Evolutionary conservation across 352 stramenopile genomes (phyloP), one percentile per base, ranked within the genome.

Genomic region (Globisporangium sylvaticum): DNA sequence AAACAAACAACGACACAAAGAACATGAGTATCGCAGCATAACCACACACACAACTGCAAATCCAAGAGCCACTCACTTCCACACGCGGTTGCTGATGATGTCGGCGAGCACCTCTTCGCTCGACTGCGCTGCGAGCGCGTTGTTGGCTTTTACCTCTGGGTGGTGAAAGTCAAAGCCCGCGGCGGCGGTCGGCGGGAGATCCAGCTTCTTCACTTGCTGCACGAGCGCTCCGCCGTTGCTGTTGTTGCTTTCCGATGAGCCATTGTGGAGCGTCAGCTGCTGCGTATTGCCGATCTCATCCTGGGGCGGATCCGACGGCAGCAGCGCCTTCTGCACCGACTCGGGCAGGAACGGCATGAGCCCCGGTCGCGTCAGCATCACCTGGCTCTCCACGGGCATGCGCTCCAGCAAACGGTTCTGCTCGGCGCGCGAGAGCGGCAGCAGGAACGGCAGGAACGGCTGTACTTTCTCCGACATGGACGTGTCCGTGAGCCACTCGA

Each of bases 401-500:
- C 89, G 79, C 64, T 91, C 80, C 48, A 95, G 75, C 44, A 95
- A 65, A 18, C 68, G 72, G 65, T 79, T 86, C 67, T 94, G 87
- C 71, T 95, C 88, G 2, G 69, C 61, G 61, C 72, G 79, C 22
- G 81, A 83, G 8, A 95, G 70, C 34, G 86, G 86, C 62, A 95
- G 64, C 34, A 94, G 73, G 65, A 96, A 94, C 25, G 86, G 84
- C 58, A 96, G 42, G 69, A 89, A 92, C 2, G 80, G 79, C 14
- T 80, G 71, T 31, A 96, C 67, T 67, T 83, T 79, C 58, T 94
- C 84, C 46, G 86, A 79, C 56, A 94, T 84, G 7, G 73, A 80
- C 18, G 84, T 86, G 61, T 94, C 88, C 1, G 84, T 91, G 53
- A 95, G 82, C 86, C 86, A 95, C 58, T 95, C 84, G 29, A 95